Percentiles rank a stretch among this genome's conserved stretches.
Evolutionary conservation across 345 rosid species (phyloP).

Genomic region (Conringia planisiliqua): DNA sequence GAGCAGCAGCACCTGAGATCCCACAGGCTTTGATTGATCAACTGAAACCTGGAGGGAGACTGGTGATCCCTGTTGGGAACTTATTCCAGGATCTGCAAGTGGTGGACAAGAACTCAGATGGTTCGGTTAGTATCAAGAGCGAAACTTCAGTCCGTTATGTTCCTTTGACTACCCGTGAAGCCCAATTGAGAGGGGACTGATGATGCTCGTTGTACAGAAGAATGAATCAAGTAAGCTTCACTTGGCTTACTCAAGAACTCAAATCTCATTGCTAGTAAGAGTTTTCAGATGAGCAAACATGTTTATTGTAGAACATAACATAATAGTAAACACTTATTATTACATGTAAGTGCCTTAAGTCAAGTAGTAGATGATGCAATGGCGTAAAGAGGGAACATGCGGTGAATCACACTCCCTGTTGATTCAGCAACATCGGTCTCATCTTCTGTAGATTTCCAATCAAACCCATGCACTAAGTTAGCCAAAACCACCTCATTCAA

Average conservation of each 20-base stretch:
- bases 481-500: constrained; percentile 28
- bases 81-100: constrained; percentile 82
- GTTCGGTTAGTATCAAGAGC: constrained; percentile 51
- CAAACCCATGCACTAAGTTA: constrained; percentile 17
- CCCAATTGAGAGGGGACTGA: constrained; percentile 55
- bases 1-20: constrained; percentile 95
- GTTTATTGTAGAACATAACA: background rate
- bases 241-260: background rate
- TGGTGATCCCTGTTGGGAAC: constrained; percentile 95
- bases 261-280: background rate
- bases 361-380: constrained; percentile 3
- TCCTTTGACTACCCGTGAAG: constrained; percentile 86
- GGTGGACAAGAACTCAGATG: constrained; percentile 72
- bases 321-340: background rate
- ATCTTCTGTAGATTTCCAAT: constrained; percentile 22
- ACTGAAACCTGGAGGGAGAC: constrained; percentile 88
- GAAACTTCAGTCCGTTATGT: constrained; percentile 91
- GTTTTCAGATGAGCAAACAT: background rate
- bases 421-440: background rate
- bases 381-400: constrained; percentile 8
- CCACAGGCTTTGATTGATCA: constrained; percentile 81
- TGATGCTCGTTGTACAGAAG: background rate
- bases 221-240: background rate
- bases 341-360: background rate
- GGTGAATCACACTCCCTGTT: background rate